These are phyloP conservation scores for Antarctomyces pellizariae DNA, from an alignment of 495 filamentous ascomycete genomes.

Conservation along the genomic window DNA sequence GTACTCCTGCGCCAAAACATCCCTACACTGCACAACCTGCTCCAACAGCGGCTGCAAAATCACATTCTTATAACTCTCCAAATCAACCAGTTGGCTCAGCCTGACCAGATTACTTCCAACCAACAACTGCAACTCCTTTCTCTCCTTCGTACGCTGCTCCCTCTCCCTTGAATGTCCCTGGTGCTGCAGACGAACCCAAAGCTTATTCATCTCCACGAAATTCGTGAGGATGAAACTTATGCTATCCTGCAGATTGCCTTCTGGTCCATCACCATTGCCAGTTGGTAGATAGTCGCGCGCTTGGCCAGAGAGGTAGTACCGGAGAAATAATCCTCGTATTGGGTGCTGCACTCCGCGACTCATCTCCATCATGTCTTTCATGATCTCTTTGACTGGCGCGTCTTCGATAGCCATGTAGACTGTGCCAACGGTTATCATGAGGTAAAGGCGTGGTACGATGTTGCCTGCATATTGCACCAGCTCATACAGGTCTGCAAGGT, in stretches of 20 bases:
- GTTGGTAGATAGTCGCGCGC: constrained; percentile 69
- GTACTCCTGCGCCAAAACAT: constrained; percentile 94
- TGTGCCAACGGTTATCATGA: constrained; percentile 97
- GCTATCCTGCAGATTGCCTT: constrained; percentile 89
- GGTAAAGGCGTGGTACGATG: constrained; percentile 84
- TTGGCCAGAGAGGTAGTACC: constrained; percentile 89
- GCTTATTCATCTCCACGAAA: constrained; percentile 99
- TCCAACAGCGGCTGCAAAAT: constrained; percentile 79
- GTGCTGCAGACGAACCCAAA: constrained; percentile 94
- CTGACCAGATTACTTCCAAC: constrained; percentile 92
- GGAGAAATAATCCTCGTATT: constrained; percentile 76
- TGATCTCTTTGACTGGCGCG: constrained; percentile 96
- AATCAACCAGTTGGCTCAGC: constrained; percentile 83
- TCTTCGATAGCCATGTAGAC: constrained; percentile 98
- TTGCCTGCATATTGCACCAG: constrained; percentile 98
- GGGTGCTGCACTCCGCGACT: constrained; percentile 93
- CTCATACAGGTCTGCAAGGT: constrained; percentile 94
- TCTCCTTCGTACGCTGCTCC: constrained; percentile 77
- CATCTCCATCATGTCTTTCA: constrained; percentile 99
- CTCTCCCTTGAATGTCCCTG: constrained; percentile 91
- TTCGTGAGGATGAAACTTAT: constrained; percentile 95
- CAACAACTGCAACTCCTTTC: constrained; percentile 82
- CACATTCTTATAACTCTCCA: constrained; percentile 76
- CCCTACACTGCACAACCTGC: constrained; percentile 92
- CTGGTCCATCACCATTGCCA: constrained; percentile 70